A percentile compares a stretch with the other conserved stretches of the same genome.
phyloP scores from a whole-genome alignment of 805 yeast species.

The Starmera dryadoides region DNA sequence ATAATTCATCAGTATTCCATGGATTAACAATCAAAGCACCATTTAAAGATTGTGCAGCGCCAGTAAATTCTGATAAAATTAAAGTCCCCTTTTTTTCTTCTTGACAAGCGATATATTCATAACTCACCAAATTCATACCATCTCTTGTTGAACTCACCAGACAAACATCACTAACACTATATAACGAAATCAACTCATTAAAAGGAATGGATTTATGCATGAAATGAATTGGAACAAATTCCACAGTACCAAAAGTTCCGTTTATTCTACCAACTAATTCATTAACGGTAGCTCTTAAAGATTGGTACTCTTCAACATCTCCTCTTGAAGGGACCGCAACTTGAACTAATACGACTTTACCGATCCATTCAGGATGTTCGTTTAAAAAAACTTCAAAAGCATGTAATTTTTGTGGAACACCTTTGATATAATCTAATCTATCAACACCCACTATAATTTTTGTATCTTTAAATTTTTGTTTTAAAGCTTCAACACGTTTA shows the following conservation, averaged over 20 bases:
- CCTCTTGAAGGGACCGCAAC: conserved; percentile 98
- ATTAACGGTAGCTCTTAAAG: conserved; percentile 86
- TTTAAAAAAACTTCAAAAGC: conserved; percentile 90
- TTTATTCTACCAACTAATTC: conserved; percentile 95
- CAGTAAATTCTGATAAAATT: conserved; percentile 91
- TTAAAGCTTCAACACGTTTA: conserved; percentile 56
- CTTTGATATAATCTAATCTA: conserved; percentile 92
- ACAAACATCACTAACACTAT: conserved; percentile 83
- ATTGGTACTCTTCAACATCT: conserved; percentile 96
- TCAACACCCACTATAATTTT: conserved; percentile 96
- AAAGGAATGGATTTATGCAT: conserved; percentile 89
- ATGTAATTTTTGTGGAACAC: conserved; percentile 95
- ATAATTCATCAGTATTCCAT: conserved; percentile 95
- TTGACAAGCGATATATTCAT: conserved; percentile 96
- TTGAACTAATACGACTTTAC: conserved; percentile 91
- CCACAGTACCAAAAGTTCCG: conserved; percentile 94
- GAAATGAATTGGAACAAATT: conserved; percentile 95
- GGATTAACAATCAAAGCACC: conserved; percentile 95
- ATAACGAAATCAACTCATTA: conserved; percentile 84
- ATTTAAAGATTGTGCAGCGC: conserved; percentile 97
- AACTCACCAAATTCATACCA: conserved; percentile 96
- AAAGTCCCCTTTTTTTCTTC: conserved; percentile 77
- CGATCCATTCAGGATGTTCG: conserved; percentile 97
- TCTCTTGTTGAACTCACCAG: conserved; percentile 92
- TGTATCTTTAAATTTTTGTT: conserved; percentile 60